Evolutionary conservation across 495 filamentous ascomycete genomes (phyloP).

Genomic region (Penicillium bovifimosum): DNA sequence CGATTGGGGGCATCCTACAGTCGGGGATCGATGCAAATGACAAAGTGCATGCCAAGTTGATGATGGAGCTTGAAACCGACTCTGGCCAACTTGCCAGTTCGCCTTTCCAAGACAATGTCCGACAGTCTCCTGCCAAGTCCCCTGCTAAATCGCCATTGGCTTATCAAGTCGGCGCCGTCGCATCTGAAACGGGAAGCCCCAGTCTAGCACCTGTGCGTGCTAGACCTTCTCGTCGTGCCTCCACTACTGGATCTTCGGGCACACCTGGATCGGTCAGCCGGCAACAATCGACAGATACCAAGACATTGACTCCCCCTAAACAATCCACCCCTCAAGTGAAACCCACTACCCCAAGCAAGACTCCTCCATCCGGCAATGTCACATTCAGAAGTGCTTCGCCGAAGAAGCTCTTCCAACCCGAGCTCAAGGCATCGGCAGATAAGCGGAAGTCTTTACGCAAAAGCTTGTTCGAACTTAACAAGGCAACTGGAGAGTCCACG

Average conservation of each 20-base stretch:
- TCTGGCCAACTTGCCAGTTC: constrained; percentile 49
- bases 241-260: constrained; percentile 32
- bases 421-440: constrained; percentile 38
- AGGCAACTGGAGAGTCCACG: constrained; percentile 51
- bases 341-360: constrained; percentile 50
- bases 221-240: constrained; percentile 49
- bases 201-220: constrained; percentile 50
- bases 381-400: constrained; percentile 46
- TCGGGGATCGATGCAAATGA: constrained; percentile 31
- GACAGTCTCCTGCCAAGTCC: constrained; percentile 24
- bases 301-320: constrained; percentile 45
- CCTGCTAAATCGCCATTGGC: constrained; percentile 25
- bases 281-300: constrained; percentile 36
- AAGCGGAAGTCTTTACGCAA: constrained; percentile 32
- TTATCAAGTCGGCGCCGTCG: constrained; percentile 38
- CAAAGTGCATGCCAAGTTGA: constrained; percentile 48
- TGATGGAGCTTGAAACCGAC: constrained; percentile 57
- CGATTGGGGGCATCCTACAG: constrained; percentile 61
- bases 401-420: constrained; percentile 48
- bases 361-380: constrained; percentile 44
- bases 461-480: constrained; percentile 56
- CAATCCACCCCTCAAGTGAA: constrained; percentile 46
- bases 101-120: constrained; percentile 43
- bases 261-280: constrained; percentile 40
- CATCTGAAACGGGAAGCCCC: constrained; percentile 57